Base-by-base conservation (phyloP, 2,329 filamentous ascomycete genomes). In the Alternaria alternata region DNA sequence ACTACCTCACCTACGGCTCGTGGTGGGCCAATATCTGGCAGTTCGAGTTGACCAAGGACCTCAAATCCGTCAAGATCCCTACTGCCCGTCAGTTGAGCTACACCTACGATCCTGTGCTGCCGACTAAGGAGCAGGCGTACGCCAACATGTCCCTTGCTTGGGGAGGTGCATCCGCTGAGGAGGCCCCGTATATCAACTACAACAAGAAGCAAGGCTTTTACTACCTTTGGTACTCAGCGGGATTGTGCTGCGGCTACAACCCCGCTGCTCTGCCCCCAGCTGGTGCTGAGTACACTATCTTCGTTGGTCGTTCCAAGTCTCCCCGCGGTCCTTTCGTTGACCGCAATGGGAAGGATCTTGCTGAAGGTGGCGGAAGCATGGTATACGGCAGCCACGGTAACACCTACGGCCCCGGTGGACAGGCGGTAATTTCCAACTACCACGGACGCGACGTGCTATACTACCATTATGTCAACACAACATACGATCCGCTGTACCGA, bases 241-340 rank as follows among this genome's bases (percentile, higher is more conserved):
- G 46, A n/a, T 1, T 49, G 30, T 49, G 46, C 46, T 49, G 46
- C 14, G 46, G 46, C 32, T 49, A 49, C 7, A 38, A 49, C 5
- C 46, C 46, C 7, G 46, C 46, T 49, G 46, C 46, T 3, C 46
- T 49, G 30, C 46, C 46, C 0, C 32, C 46, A 0, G 54, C 81
- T 0, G 87, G 87, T 5, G 78, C 80, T 24, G 88, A 89, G 75
- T 90, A 90, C 73, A 84, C 83, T 67, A 86, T 89, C 72, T 84
- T 82, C 66, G 86, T 88, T 20, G 89, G 88, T 74, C 79, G 86
- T 14, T 85, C 83, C 9, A 77, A 74, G 1, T 80, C 76, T 6
- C 78, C 82, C 7, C 84, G 77, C 0, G 81, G 86, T 0, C 78
- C 77, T 1, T 90, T 86, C 65, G 83, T 49, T n/a, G 63, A 67